These are phyloP conservation scores for Rhodocollybia butyracea DNA, from an alignment of 768 basidiomycete species.

Conservation along the genomic window DNA sequence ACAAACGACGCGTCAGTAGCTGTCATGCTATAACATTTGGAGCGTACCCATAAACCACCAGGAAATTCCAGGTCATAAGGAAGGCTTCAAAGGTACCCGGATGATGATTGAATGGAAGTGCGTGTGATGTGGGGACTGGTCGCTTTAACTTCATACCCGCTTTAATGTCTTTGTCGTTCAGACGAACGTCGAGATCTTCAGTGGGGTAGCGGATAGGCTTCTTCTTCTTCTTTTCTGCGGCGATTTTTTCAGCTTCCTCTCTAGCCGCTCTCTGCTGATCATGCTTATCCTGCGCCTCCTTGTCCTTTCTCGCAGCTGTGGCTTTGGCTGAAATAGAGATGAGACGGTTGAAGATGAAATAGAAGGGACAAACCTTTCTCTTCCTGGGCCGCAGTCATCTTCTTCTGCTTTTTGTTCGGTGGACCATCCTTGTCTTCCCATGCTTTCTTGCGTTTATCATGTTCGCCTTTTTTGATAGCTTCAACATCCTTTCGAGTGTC, in stretches of 20 bases:
- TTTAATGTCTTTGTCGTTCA: conserved; percentile 81
- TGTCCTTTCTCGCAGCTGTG: conserved; percentile 50
- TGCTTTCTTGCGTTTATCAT: conserved; percentile 89
- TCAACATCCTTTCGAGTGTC: conserved; percentile 78
- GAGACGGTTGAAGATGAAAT: conserved; percentile 2
- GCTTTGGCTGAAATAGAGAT: conserved; percentile 19
- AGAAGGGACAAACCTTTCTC: conserved; percentile 54
- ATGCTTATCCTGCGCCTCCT: conserved; percentile 66
- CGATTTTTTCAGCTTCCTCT: conserved; percentile 68
- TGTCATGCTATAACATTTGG: not conserved
- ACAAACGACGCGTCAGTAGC: conserved; percentile 4
- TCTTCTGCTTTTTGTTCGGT: conserved; percentile 79
- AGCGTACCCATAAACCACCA: conserved; percentile 88
- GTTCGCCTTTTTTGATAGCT: conserved; percentile 79
- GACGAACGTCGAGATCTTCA: conserved; percentile 82
- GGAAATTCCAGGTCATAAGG: conserved; percentile 90
- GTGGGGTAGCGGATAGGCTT: conserved; percentile 90
- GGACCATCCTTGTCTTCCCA: conserved; percentile 89
- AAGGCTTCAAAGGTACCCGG: conserved; percentile 76
- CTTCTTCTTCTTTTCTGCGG: conserved; percentile 82
- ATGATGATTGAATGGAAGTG: conserved; percentile 67
- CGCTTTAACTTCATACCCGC: conserved; percentile 67
- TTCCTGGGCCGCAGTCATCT: conserved; percentile 68
- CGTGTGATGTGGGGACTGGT: conserved; percentile 58
- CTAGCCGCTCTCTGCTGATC: conserved; percentile 62